Evolutionary conservation across 371 early-diverging fungal genomes (phyloP), one percentile per base, ranked within the genome.

Genomic region (Nematocida minor): DNA sequence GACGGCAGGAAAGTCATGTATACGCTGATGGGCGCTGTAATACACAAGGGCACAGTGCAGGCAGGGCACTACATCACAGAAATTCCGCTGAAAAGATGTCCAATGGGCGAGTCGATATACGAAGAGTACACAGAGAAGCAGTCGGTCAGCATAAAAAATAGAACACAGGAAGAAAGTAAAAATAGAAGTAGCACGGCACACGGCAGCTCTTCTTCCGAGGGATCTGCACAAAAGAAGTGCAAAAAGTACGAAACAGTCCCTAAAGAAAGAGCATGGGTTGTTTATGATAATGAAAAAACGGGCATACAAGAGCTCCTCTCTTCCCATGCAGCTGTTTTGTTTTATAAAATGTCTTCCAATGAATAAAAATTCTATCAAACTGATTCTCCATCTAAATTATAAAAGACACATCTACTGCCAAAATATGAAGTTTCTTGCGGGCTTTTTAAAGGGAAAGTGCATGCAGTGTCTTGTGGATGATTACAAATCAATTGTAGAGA

Each of bases 11-110:
- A 54, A 4, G 1, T 34, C n/a, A 9, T 16, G 53, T 74, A 74
- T 38, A 16, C 3, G n/a, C 66, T 74, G 0, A 20, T 22, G 20
- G 44, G 51, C 7, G 46, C 64, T 25, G 29, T 74, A 14, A 22
- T 74, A 4, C 48, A 74, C 46, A 47, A 40, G 34, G 77, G 77
- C 18, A 74, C 77, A 20, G 31, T 32, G 2, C 32, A 64, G 6
- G 66, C 77, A 1, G 77, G 77, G 36, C 77, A 74, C 38, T 74
- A 74, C 32, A 32, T 48, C 20, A 54, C 34, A 22, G 66, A 74
- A 38, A 38, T 53, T 16, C 49, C 38, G 11, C 38, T 57, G 14
- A 22, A 27, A 38, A 36, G 36, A 22, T 29, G 57, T 22, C 14
- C 29, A 6, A 14, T 57, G 36, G 38, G 38, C 14, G 27, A 38